Percentiles rank a stretch among this genome's conserved stretches.
Conservation (phyloP, 768 basidiomycete genomes). For the Pleurotus sapidus region DNA sequence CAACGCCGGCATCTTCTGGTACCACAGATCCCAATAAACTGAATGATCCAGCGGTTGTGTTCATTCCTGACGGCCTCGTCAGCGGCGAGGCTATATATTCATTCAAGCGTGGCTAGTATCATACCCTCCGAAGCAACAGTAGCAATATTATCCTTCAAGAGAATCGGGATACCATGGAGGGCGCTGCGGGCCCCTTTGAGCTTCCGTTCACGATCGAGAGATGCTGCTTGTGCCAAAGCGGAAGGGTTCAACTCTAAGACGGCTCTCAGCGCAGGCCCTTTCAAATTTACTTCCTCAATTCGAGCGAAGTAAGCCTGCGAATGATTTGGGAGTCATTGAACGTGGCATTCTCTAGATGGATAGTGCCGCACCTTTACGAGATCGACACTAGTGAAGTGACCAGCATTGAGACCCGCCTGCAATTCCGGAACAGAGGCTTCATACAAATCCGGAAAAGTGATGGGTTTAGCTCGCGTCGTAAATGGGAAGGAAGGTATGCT, state of each 20-base stretch:
- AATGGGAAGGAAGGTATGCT: not conserved
- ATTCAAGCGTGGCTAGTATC: not conserved
- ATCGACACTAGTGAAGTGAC: constrained; percentile 56
- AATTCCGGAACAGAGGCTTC: constrained; percentile 57
- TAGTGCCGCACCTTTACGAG: constrained; percentile 47
- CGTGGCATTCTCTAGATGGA: too few species aligned
- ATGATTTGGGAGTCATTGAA: too few species aligned
- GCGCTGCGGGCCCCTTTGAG: constrained; percentile 38
- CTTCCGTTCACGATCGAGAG: constrained; percentile 43
- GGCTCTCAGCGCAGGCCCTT: constrained; percentile 55
- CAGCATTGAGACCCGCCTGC: constrained; percentile 46
- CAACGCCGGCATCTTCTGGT: constrained; percentile 43
- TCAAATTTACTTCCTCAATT: constrained; percentile 64
- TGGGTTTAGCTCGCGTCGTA: not conserved
- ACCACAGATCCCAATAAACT: constrained; percentile 39
- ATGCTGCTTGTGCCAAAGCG: constrained; percentile 50
- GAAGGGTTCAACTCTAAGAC: constrained; percentile 56
- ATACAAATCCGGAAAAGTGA: constrained; percentile 49
- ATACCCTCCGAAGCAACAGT: constrained; percentile 5
- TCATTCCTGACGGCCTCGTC: not conserved
- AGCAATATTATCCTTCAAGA: constrained; percentile 9
- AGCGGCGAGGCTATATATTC: not conserved
- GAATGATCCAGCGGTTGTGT: constrained; percentile 31
- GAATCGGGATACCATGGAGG: constrained; percentile 7
- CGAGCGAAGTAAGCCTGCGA: constrained; percentile 60